These are phyloP conservation scores for Chiua virens DNA, from an alignment of 768 basidiomycete genomes.

Conservation along the genomic window DNA sequence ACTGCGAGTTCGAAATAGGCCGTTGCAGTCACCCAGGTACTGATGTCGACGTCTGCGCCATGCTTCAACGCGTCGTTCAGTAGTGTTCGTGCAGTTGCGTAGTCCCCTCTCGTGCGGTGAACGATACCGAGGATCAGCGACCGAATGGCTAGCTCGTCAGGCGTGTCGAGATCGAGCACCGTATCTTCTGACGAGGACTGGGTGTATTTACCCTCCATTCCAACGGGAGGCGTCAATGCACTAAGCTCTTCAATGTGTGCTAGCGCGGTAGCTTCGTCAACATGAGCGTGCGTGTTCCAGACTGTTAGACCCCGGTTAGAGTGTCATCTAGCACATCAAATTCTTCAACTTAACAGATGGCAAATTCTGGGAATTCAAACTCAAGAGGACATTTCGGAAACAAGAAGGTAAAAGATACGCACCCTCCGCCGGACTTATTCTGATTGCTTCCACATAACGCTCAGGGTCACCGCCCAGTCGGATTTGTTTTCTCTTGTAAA, in stretches of 20 bases:
- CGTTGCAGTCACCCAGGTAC: conserved; percentile 68
- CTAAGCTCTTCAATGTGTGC: conserved; percentile 59
- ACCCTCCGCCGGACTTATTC: conserved; percentile 74
- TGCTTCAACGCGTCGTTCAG: conserved; percentile 51
- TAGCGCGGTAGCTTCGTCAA: conserved; percentile 50
- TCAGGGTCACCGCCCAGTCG: conserved; percentile 52
- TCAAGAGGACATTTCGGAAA: conserved; percentile 4
- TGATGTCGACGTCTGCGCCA: conserved; percentile 43
- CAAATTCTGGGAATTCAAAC: conserved; percentile 50
- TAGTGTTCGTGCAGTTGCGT: conserved; percentile 43
- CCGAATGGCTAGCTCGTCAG: conserved; percentile 70
- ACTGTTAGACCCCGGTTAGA: conserved; percentile 40
- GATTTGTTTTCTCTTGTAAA: conserved; percentile 69
- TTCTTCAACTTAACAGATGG: conserved; percentile 53
- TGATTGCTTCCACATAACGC: conserved; percentile 53
- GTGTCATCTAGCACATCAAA: not conserved
- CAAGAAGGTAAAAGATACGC: conserved; percentile 17
- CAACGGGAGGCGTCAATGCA: conserved; percentile 46
- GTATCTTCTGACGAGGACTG: not conserved
- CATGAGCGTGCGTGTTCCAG: conserved; percentile 77
- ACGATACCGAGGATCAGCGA: conserved; percentile 67
- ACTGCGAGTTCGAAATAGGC: conserved; percentile 72
- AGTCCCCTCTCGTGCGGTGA: conserved; percentile 57
- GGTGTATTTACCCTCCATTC: conserved; percentile 29
- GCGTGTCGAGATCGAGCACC: conserved; percentile 53